phyloP scores from a whole-genome alignment of 768 basidiomycete species.

The Lenzites betulinus region DNA sequence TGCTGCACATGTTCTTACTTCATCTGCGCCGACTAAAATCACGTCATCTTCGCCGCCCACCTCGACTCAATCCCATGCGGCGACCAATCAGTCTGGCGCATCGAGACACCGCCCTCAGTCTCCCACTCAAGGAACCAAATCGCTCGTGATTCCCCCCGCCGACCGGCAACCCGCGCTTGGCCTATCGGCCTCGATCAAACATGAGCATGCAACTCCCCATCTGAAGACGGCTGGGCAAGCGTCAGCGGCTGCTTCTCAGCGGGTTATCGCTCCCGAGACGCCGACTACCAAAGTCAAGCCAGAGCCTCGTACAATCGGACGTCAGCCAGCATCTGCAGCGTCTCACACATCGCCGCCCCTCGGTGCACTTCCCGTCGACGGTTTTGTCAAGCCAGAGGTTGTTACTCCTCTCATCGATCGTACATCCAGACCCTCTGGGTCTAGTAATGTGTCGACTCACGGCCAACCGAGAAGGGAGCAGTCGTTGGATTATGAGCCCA shows the following conservation, averaged over 20 bases:
- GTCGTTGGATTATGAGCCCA: slow-evolving; percentile 9
- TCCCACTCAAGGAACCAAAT: neutral
- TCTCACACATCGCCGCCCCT: neutral
- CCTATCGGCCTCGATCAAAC: neutral
- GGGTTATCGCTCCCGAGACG: neutral
- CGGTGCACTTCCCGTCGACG: neutral
- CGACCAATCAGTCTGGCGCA: neutral
- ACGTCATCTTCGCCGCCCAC: neutral
- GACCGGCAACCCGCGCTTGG: neutral
- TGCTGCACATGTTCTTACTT: neutral
- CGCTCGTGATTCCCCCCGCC: neutral
- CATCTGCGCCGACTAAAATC: neutral
- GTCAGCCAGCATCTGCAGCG: neutral
- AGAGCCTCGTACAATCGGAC: neutral
- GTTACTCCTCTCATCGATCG: neutral
- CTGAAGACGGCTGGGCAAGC: neutral
- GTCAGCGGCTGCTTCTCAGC: neutral
- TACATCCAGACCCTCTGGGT: neutral
- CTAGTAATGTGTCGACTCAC: neutral
- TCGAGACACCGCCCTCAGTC: neutral
- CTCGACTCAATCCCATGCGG: too few species aligned
- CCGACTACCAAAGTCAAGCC: neutral
- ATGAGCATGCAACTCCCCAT: neutral
- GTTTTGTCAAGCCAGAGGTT: neutral
- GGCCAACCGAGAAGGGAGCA: neutral